Conservation (phyloP, 75 land plant species). For the Pinus albicaulis region DNA sequence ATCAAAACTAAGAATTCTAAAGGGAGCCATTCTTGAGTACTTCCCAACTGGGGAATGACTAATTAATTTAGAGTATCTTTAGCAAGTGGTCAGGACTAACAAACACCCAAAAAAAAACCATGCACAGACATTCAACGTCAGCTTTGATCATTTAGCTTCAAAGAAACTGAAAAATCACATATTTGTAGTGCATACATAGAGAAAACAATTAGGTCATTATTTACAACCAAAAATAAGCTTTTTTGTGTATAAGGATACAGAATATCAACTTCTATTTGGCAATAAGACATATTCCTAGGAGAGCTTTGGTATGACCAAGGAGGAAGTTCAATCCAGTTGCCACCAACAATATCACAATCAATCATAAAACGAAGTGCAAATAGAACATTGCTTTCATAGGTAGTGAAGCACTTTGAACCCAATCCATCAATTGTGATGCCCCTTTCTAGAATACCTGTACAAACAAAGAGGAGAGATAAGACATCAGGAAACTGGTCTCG, state of each 20-base stretch:
- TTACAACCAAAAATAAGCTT: background rate
- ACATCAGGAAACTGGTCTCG: background rate
- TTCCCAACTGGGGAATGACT: conserved; percentile 88
- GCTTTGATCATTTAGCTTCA: background rate
- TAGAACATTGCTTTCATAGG: conserved; percentile 98
- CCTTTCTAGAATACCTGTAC: conserved; percentile 84
- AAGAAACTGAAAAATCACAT: background rate
- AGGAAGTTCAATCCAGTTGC: conserved; percentile 98
- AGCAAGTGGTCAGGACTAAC: conserved; percentile 20
- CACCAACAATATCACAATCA: conserved; percentile 95
- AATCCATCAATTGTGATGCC: conserved; percentile 90
- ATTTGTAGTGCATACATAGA: background rate
- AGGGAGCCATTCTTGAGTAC: conserved; percentile 97
- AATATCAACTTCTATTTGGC: conserved; percentile 91
- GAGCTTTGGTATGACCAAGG: conserved; percentile 62
- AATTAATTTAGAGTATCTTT: conserved; percentile 75
- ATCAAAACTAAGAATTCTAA: conserved; percentile 97
- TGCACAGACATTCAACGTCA: conserved; percentile 3
- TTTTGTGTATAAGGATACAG: conserved; percentile 63
- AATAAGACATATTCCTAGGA: conserved; percentile 56
- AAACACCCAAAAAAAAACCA: background rate
- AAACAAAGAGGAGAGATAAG: background rate
- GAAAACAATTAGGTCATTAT: background rate
- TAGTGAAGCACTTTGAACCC: conserved; percentile 74
- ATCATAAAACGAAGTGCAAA: conserved; percentile 99